phyloP scores from a whole-genome alignment of 768 basidiomycete species.

The Suillus alpinus region DNA sequence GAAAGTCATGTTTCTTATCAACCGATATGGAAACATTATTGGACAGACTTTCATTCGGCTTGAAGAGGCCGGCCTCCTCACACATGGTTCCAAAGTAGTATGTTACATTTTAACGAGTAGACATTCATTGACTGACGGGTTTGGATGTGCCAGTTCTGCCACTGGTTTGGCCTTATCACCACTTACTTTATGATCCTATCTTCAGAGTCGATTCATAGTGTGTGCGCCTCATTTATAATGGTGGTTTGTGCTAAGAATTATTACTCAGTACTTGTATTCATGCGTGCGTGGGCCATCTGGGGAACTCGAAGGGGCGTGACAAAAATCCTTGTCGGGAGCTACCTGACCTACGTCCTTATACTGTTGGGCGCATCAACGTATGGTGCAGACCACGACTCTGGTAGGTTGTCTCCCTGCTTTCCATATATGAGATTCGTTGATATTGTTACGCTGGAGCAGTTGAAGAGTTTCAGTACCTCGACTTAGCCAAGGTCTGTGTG shows the following conservation, averaged over 20 bases:
- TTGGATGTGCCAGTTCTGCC: conserved; percentile 16
- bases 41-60: conserved; percentile 20
- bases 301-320: conserved; percentile 9
- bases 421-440: not conserved
- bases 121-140: not conserved
- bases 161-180: not conserved
- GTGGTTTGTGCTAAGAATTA: not conserved
- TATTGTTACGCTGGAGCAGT: not conserved
- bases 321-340: not conserved
- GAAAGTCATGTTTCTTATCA: conserved; percentile 19
- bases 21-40: conserved; percentile 15
- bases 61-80: conserved; percentile 21
- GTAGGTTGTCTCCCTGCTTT: not conserved
- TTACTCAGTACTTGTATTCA: conserved; percentile 19
- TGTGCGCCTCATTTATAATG: not conserved
- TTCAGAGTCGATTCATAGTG: conserved; percentile 22
- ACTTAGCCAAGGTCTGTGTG: conserved; percentile 13
- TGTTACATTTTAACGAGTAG: not conserved
- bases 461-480: conserved; percentile 8
- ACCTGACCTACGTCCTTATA: conserved; percentile 9
- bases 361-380: not conserved
- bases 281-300: conserved; percentile 24
- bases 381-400: not conserved
- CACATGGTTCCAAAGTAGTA: conserved; percentile 14
- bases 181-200: conserved; percentile 9